These are phyloP conservation scores for Penicillium vulpinum DNA, from an alignment of 2,329 filamentous ascomycete genomes.

Conservation along the genomic window DNA sequence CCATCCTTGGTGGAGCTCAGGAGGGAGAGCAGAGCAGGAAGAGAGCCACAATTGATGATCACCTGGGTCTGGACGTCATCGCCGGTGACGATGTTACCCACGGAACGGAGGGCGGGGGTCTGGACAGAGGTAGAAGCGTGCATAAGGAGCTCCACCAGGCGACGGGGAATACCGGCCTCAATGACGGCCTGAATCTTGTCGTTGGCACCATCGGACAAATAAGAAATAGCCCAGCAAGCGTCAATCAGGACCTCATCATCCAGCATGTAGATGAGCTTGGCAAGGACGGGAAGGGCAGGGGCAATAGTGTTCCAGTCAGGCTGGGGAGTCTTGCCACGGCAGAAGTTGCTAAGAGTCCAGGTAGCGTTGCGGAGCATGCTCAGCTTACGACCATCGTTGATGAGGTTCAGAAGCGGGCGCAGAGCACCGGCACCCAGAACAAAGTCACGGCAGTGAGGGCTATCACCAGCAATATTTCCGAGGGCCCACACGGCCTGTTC, in stretches of 20 bases:
- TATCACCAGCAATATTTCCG: conserved; percentile 98
- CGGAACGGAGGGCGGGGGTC: conserved; percentile 92
- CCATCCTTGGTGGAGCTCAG: conserved; percentile 97
- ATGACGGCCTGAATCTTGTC: conserved; percentile 99
- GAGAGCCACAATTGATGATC: conserved; percentile 96
- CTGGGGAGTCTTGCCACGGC: conserved; percentile 98
- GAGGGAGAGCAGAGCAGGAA: conserved; percentile 88
- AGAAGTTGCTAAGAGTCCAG: conserved; percentile 99
- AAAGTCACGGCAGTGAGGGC: conserved; percentile 95
- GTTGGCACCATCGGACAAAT: conserved; percentile 95
- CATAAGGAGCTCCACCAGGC: conserved; percentile 95
- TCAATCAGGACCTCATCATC: conserved; percentile 98
- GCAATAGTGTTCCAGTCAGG: conserved; percentile 96
- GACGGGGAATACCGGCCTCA: conserved; percentile 93
- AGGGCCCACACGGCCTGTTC: conserved; percentile 99
- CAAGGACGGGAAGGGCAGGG: conserved; percentile 88
- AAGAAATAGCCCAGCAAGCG: conserved; percentile 99
- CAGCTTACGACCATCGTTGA: conserved; percentile 96
- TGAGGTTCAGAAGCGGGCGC: conserved; percentile 81
- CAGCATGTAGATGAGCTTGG: conserved; percentile 97
- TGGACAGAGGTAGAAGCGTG: conserved; percentile 98
- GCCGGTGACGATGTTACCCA: conserved; percentile 97
- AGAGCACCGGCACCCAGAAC: conserved; percentile 89
- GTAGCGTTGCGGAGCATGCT: conserved; percentile 99
- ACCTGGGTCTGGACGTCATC: conserved; percentile 99